phyloP scores from a whole-genome alignment of 192 early-diverging fungal species.

The Globomyces pollinis-pini region DNA sequence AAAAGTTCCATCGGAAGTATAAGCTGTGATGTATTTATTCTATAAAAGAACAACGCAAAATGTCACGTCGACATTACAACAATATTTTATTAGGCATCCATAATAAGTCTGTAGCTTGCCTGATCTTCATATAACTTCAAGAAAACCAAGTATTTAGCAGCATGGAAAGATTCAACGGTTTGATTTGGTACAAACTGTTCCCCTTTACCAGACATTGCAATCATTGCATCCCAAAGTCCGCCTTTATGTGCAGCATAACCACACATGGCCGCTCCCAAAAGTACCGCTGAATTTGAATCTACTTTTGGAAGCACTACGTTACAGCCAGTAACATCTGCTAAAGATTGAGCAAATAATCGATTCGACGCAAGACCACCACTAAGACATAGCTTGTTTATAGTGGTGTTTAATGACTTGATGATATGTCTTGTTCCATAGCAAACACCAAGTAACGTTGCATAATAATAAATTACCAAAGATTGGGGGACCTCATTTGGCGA shows the following conservation, averaged over 20 bases:
- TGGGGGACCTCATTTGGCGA: conserved; percentile 23
- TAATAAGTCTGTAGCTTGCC: too few relatives aligned
- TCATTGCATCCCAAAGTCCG: conserved; percentile 50
- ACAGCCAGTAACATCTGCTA: conserved; percentile 50
- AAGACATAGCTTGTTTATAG: conserved; percentile 49
- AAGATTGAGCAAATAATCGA: conserved; percentile 46
- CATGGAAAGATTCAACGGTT: conserved; percentile 28
- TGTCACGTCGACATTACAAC: too few relatives aligned
- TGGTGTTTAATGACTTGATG: conserved; percentile 47
- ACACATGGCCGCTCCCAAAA: conserved; percentile 61
- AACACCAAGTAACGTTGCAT: conserved; percentile 53
- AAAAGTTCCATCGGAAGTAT: too few relatives aligned
- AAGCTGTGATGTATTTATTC: too few relatives aligned
- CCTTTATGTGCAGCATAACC: conserved; percentile 45
- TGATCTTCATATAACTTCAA: conserved; percentile 56
- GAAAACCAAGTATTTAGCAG: conserved; percentile 48
- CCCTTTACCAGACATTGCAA: conserved; percentile 35
- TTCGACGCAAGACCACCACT: conserved; percentile 63
- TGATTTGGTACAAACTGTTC: conserved; percentile 33
- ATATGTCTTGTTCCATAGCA: conserved; percentile 60
- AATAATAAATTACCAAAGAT: conserved; percentile 41
- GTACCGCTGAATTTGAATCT: conserved; percentile 46
- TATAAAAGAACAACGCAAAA: too few relatives aligned
- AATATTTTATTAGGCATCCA: too few relatives aligned
- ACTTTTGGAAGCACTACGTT: conserved; percentile 47